Base-by-base conservation (phyloP, 1,284 basidiomycete species). In the Marasmius fiardii region DNA sequence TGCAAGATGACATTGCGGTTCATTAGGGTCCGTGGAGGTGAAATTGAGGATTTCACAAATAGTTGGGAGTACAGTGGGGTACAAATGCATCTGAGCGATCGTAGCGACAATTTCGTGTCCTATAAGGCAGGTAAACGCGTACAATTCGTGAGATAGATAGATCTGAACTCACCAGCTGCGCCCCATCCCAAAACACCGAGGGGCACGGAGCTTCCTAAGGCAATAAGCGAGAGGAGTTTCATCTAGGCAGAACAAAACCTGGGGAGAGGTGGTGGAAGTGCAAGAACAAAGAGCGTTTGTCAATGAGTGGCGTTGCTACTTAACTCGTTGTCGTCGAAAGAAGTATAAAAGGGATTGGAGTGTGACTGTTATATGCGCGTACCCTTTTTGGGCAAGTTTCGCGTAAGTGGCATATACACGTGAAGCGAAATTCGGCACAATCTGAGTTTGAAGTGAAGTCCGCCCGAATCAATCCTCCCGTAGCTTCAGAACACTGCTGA, bases 91-190 rank as follows among this genome's bases (percentile, higher is more conserved):
- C 69, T 97, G 92, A 0, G 95, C 94, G 56, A 98, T 93, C 4
- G 93, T 95, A 1, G 93, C 95, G 1, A 94, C 84, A 47, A 96
- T 90, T 73, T 95, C 90, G 63, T 97, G 94, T 14, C 94, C 93
- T 81, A 65, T 12, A 47, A 10, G 50, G 24, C 2, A 37, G 33
- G 37, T 23, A 57, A 56, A 14, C 37, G 47, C 21, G 23, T 23
- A 23, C 18, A 16, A 43, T 11, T 12, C 18, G 10, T 34, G n/a
- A 20, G 47, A 23, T 12, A 24, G 41, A 33, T 14, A 21, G 53
- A 48, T 39, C 31, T 43, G 26, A 26, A 55, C 53, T 48, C 59
- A 73, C 71, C 71, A 60, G 68, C 70, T 52, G 71, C 71, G 53
- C 71, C 72, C 71, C 71, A 74, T 34, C 63, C 70, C 53, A 66